phyloP scores from a whole-genome alignment of 164 flowering plant species.

The Stephania cephalantha region DNA sequence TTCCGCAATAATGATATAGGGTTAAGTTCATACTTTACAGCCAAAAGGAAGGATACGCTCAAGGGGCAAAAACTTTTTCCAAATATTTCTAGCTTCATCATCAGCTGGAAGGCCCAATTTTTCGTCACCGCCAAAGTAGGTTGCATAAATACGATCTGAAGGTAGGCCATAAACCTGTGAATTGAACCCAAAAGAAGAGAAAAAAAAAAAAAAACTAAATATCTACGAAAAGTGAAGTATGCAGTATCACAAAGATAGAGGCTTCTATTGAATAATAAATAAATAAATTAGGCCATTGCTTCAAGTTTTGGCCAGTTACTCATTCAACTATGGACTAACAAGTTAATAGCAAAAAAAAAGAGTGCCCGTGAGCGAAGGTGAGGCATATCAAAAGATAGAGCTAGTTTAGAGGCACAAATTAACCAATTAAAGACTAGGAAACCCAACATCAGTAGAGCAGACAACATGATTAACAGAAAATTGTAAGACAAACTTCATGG shows the following conservation, averaged over 20 bases:
- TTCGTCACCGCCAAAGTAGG: slow-evolving; percentile 98
- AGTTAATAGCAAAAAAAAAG: too few species aligned
- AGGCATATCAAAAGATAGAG: too few species aligned
- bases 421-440: too few species aligned
- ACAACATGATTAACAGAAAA: too few species aligned
- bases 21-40: slow-evolving; percentile 51
- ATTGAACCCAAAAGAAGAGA: not conserved
- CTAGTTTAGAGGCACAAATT: too few species aligned
- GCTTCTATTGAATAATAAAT: not conserved
- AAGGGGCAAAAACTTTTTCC: slow-evolving; percentile 74
- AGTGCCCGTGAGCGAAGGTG: too few species aligned
- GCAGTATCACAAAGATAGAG: not conserved
- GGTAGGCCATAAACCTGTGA: slow-evolving; percentile 76
- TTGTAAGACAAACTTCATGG: too few species aligned
- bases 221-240: not conserved
- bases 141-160: slow-evolving; percentile 73
- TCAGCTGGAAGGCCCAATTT: slow-evolving; percentile 84
- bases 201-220: not conserved
- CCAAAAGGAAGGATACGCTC: slow-evolving; percentile 92
- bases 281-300: not conserved
- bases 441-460: too few species aligned
- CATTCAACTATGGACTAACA: not conserved
- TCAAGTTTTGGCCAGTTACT: not conserved
- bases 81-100: slow-evolving; percentile 71
- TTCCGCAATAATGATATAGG: not conserved